Evolutionary conservation across 2,329 filamentous ascomycete species (phyloP).

Genomic region (Fusarium chlamydosporum): DNA sequence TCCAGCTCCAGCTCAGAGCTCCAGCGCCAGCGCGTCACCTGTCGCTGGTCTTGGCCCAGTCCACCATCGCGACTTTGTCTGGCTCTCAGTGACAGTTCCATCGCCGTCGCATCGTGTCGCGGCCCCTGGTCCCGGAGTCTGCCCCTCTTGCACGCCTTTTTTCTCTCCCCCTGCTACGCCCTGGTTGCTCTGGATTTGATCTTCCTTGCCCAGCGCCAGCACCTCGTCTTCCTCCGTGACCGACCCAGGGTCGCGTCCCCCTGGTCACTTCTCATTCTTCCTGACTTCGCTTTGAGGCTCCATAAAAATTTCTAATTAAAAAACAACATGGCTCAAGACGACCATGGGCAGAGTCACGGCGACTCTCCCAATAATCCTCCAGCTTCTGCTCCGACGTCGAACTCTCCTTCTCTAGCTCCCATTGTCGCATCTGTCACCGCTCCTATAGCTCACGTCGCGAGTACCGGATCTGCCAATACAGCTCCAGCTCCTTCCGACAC

Average conservation of each 20-base stretch:
- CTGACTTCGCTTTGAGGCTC: constrained; percentile 54
- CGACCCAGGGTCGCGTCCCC: constrained; percentile 53
- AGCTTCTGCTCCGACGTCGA: constrained; percentile 46
- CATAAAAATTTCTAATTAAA: constrained; percentile 58
- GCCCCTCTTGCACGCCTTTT: constrained; percentile 45
- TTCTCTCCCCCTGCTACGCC: constrained; percentile 47
- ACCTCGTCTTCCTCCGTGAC: constrained; percentile 46
- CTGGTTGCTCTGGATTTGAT: constrained; percentile 45
- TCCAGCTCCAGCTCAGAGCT: constrained; percentile 12
- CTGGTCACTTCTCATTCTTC: constrained; percentile 50
- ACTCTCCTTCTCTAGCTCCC: constrained; percentile 49
- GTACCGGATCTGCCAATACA: constrained; percentile 21
- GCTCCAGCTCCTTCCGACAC: constrained; percentile 38
- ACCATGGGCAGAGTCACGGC: constrained; percentile 51
- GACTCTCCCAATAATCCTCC: constrained; percentile 50
- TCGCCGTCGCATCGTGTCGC: constrained; percentile 47
- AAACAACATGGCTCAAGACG: constrained; percentile 54
- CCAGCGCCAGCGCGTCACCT: constrained; percentile 30
- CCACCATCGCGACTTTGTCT: constrained; percentile 40
- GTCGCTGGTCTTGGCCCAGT: constrained; percentile 42
- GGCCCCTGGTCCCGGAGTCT: constrained; percentile 47
- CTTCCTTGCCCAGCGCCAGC: constrained; percentile 50
- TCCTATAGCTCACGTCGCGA: constrained; percentile 39
- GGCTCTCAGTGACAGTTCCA: constrained; percentile 40
- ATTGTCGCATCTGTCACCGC: constrained; percentile 42